Evolutionary conservation across 352 stramenopile genomes (phyloP).

Genomic region (Bremia lactucae): DNA sequence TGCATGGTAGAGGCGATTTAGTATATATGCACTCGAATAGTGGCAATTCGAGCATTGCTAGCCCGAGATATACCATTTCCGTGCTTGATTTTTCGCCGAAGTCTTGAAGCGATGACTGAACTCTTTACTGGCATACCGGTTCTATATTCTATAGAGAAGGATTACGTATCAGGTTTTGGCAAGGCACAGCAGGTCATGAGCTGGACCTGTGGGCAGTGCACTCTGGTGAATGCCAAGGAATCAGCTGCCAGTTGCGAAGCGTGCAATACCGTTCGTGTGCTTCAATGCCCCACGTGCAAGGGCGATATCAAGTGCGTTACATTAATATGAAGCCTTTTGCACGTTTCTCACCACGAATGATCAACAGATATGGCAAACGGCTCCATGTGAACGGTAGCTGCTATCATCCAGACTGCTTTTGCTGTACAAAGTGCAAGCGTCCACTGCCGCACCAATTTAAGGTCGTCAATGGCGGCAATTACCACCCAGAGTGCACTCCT

Average conservation of each 20-base stretch:
- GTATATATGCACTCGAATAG: not conserved
- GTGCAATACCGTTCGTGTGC: conserved; percentile 32
- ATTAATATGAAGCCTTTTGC: too few relatives aligned
- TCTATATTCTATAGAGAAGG: too few relatives aligned
- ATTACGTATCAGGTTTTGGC: too few relatives aligned
- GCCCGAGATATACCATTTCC: too few relatives aligned
- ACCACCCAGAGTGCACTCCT: conserved; percentile 28
- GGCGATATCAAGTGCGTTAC: conserved; percentile 26
- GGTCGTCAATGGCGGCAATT: conserved; percentile 26
- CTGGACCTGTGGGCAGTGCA: conserved; percentile 37
- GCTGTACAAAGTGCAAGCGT: conserved; percentile 28
- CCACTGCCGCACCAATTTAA: conserved; percentile 28
- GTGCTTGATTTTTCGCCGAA: too few relatives aligned
- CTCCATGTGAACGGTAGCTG: conserved; percentile 28
- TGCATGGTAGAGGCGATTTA: not conserved
- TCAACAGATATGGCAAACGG: conserved; percentile 23
- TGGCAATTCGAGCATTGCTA: too few relatives aligned
- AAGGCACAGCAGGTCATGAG: too few relatives aligned
- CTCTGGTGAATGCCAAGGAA: conserved; percentile 32
- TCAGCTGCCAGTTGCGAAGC: conserved; percentile 22
- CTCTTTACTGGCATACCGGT: too few relatives aligned
- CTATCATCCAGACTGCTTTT: conserved; percentile 44
- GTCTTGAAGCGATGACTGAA: too few relatives aligned
- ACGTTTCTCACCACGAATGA: too few relatives aligned
- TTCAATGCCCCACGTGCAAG: conserved; percentile 29